Percentiles rank a stretch among this genome's conserved stretches.
Conservation (phyloP, 2,329 filamentous ascomycete genomes). For the Cercospora sp. region DNA sequence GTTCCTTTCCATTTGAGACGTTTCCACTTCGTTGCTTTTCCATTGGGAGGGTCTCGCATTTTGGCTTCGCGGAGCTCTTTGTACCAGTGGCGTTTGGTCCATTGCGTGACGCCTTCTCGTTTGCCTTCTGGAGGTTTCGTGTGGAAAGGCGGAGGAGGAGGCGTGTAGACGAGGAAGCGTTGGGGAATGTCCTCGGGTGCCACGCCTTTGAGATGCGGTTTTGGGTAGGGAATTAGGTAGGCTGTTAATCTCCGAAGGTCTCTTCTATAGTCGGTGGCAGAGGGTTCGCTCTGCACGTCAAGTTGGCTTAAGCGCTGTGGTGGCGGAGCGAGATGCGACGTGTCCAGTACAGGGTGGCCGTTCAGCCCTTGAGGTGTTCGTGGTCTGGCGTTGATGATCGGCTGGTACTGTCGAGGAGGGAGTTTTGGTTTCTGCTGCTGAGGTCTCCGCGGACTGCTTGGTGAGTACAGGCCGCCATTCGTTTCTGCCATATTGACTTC, state of each 20-base stretch:
- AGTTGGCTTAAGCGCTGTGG: slow-evolving; percentile 6
- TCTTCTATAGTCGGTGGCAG: slow-evolving; percentile 44
- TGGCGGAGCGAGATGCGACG: slow-evolving; percentile 1
- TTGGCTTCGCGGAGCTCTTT: slow-evolving; percentile 48
- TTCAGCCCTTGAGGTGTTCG: slow-evolving; percentile 6
- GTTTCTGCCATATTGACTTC: not conserved
- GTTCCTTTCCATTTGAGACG: slow-evolving; percentile 47
- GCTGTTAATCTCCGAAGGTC: slow-evolving; percentile 46
- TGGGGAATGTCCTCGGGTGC: slow-evolving; percentile 38
- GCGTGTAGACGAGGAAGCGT: slow-evolving; percentile 49
- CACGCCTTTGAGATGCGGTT: slow-evolving; percentile 37
- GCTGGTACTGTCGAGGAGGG: slow-evolving; percentile 8
- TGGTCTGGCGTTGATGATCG: slow-evolving; percentile 5
- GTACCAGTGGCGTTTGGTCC: slow-evolving; percentile 49
- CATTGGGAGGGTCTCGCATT: slow-evolving; percentile 36
- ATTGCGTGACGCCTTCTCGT: slow-evolving; percentile 46
- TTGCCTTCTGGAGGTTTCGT: slow-evolving; percentile 41
- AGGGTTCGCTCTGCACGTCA: slow-evolving; percentile 5
- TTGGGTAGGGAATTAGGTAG: slow-evolving; percentile 49
- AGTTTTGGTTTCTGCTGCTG: slow-evolving; percentile 9
- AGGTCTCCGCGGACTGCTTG: not conserved
- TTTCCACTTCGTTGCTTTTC: slow-evolving; percentile 43
- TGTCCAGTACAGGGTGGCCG: slow-evolving; percentile 5
- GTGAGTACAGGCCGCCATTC: not conserved
- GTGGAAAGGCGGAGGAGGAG: slow-evolving; percentile 45